A percentile compares a stretch with the other conserved stretches of the same genome.
Evolutionary conservation across 495 filamentous ascomycete species (phyloP).

Genomic region (Copromyces sp.): DNA sequence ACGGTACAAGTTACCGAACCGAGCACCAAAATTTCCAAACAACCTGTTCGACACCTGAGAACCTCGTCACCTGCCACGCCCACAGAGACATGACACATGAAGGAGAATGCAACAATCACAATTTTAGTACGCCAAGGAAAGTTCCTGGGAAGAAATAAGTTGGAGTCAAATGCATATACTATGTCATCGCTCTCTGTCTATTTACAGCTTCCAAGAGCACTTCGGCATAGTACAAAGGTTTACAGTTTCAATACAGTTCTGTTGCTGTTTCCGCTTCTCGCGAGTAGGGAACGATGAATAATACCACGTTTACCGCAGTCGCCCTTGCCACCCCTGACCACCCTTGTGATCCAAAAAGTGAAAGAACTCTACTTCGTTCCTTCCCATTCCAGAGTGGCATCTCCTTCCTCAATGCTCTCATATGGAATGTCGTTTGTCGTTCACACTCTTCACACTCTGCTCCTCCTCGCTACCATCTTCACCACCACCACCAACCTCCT

Average conservation of each 20-base stretch:
- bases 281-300: too few relatives aligned
- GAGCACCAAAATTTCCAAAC: neutral
- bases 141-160: neutral
- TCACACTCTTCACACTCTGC: neutral
- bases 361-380: neutral
- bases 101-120: neutral
- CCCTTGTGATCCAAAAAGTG: neutral
- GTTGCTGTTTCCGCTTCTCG: neutral
- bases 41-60: neutral
- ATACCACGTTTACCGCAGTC: too few relatives aligned
- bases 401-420: neutral
- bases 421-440: neutral
- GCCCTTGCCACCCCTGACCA: neutral
- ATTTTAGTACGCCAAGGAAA: neutral
- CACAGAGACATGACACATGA: neutral
- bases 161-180: neutral
- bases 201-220: neutral
- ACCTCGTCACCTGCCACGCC: neutral
- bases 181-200: neutral
- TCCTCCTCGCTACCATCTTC: neutral
- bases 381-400: neutral
- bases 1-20: neutral
- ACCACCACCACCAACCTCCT: neutral
- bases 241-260: too few relatives aligned
- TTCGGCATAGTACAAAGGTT: neutral